Percentiles rank a stretch among this genome's conserved stretches.
Conservation (phyloP, 2,329 filamentous ascomycete genomes). For the Trichophyton benhamiae region DNA sequence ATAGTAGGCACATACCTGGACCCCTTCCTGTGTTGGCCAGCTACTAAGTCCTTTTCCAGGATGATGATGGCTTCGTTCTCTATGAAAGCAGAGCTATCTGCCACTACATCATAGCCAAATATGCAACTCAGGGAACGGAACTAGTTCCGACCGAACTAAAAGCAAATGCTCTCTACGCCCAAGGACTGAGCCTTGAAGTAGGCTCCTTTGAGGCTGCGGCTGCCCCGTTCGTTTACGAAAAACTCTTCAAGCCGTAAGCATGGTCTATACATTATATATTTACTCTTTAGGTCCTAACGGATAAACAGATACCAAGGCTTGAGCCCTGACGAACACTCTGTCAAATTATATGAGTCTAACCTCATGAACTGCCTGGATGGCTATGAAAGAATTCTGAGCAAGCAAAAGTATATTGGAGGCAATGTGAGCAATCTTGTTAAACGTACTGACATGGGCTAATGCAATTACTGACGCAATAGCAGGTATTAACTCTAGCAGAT, state of each 20-base stretch:
- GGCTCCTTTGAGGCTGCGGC: conserved; percentile 6
- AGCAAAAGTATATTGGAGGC: conserved; percentile 12
- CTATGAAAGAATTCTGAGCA: conserved; percentile 11
- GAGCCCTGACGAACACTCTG: conserved; percentile 3
- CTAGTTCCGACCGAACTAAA: conserved; percentile 10
- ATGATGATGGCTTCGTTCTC: conserved; percentile 12
- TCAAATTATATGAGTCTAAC: not conserved
- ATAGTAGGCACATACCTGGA: conserved; percentile 2
- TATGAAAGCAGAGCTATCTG: conserved; percentile 11
- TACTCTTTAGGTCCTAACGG: not conserved
- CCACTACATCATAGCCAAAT: conserved; percentile 11
- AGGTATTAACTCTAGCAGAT: conserved; percentile 10
- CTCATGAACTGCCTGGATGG: conserved; percentile 9
- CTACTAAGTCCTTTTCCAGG: conserved; percentile 3
- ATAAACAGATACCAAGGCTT: conserved; percentile 4
- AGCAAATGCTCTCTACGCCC: conserved; percentile 5
- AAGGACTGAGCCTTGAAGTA: conserved; percentile 6
- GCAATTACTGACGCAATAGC: not conserved
- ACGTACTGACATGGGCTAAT: not conserved
- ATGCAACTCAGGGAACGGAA: conserved; percentile 7
- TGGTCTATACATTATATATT: not conserved
- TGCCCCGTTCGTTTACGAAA: conserved; percentile 6
- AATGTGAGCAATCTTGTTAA: conserved; percentile 3
- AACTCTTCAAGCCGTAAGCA: conserved; percentile 8
- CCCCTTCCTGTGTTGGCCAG: not conserved